Evolutionary conservation across 345 rosid genomes (phyloP), one percentile per base, ranked within the genome.

Genomic region (Viola odorata): DNA sequence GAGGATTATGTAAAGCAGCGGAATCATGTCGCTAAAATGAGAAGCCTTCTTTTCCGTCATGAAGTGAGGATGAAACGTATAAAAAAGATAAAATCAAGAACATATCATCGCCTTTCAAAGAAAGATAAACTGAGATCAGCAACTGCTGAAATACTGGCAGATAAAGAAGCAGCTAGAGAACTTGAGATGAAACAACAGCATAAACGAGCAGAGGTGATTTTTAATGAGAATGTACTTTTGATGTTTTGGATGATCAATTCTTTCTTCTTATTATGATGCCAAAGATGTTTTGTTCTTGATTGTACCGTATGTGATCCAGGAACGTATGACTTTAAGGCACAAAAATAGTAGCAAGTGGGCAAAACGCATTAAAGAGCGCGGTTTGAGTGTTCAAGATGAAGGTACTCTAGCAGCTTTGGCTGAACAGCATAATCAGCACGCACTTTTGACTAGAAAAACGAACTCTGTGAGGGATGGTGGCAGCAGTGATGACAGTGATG

Each of bases 41-140:
- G 96, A 65, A 82, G 82, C 71, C 85, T 94, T 66, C 92, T 94
- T 67, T 94, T 88, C 69, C 91, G 81, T 32, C 96, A 94, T 60
- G 99, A 94, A 70, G 49, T 85, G 70, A 94, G 90, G 78, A 72
- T 77, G 67, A 90, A 90, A 76, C 87, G 85, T 40, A 65, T 90
- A 14, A 94, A 88, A 78, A 94, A 88, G 73, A 94, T 94, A 11
- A 88, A 94, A 79, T 90, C 97, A 12, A 94, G 86, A 79, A 80
- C 96, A 50, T 90, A 79, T 69, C 95, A 80, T 65, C 95, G 92
- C 8, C 69, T 88, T 54, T 73, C 72, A 75, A 91, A 84, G 70
- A 90, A 84, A 74, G 91, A 86, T 69, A 81, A 67, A 72, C 40
- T 56, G 49, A 91, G 82, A 69, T 71, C 74, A 32, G 75, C 69